Evolutionary conservation across 371 early-diverging fungal genomes (phyloP).

Genomic region (Cokeromyces recurvatus): DNA sequence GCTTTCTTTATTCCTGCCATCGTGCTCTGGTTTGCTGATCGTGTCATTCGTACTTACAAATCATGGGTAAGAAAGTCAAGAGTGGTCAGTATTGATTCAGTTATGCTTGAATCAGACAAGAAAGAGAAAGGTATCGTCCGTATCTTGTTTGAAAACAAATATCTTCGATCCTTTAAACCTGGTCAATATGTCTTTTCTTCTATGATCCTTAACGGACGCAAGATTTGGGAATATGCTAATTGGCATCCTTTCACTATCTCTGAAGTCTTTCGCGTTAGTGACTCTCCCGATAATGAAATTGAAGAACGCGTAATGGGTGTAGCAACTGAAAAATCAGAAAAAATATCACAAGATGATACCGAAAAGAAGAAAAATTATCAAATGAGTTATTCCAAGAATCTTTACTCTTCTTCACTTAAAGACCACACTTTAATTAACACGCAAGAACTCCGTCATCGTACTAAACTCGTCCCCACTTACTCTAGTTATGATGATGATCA

Average conservation of each 20-base stretch:
- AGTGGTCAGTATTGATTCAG: slow-evolving; percentile 17
- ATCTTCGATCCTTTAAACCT: slow-evolving; percentile 23
- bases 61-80: slow-evolving; percentile 25
- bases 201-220: slow-evolving; percentile 16
- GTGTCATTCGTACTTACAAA: slow-evolving; percentile 31
- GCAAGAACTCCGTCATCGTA: neutral
- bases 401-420: too few relatives aligned
- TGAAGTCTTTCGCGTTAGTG: slow-evolving; percentile 13
- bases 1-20: slow-evolving; percentile 34
- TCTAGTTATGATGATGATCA: neutral
- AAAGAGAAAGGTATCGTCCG: slow-evolving; percentile 31
- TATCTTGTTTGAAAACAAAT: slow-evolving; percentile 25
- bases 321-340: neutral
- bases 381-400: neutral
- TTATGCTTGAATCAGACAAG: slow-evolving; percentile 12
- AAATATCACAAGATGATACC: neutral
- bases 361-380: neutral
- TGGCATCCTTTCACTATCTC: slow-evolving; percentile 45
- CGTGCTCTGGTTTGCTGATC: slow-evolving; percentile 32
- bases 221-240: slow-evolving; percentile 22
- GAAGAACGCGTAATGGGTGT: neutral
- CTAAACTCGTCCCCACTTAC: too few relatives aligned
- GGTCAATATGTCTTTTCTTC: slow-evolving; percentile 42
- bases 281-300: neutral
- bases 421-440: too few relatives aligned